Evolutionary conservation across 805 yeast genomes (phyloP).

Genomic region (Metschnikowia kunwiensis): DNA sequence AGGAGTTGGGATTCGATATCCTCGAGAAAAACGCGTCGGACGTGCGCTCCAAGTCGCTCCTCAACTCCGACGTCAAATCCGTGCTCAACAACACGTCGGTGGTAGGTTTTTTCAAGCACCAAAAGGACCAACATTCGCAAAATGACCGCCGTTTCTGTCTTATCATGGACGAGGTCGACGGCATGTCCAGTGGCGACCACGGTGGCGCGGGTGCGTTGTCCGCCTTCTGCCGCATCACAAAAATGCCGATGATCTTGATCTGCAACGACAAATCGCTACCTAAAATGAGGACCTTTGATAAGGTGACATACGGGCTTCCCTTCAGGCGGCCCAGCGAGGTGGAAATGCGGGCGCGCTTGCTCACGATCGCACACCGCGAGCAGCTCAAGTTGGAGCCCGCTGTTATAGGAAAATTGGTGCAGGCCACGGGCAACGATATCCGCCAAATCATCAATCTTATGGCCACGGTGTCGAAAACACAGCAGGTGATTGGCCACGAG

Average conservation of each 20-base stretch:
- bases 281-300: constrained; percentile 94
- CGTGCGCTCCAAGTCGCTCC: constrained; percentile 76
- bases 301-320: constrained; percentile 71
- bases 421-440: constrained; percentile 84
- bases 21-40: constrained; percentile 85
- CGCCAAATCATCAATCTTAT: constrained; percentile 89
- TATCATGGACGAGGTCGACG: constrained; percentile 98
- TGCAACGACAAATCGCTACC: constrained; percentile 92
- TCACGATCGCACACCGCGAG: constrained; percentile 89
- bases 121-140: constrained; percentile 24
- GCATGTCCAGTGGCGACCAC: constrained; percentile 98
- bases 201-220: constrained; percentile 98
- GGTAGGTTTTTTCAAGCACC: constrained; percentile 62
- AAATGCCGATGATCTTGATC: constrained; percentile 86
- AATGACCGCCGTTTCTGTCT: constrained; percentile 66
- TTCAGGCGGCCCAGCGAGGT: constrained; percentile 86
- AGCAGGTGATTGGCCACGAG: constrained; percentile 57
- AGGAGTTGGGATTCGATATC: constrained; percentile 66
- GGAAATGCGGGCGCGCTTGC: constrained; percentile 76
- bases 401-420: constrained; percentile 78
- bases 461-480: constrained; percentile 78
- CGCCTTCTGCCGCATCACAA: constrained; percentile 76
- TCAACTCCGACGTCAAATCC: constrained; percentile 65
- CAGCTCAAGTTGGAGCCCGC: constrained; percentile 74
- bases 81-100: constrained; percentile 81